Percentiles rank a stretch among this genome's conserved stretches.
Evolutionary conservation across 1,284 basidiomycete genomes (phyloP).

Genomic region (Malassezia dermatis): DNA sequence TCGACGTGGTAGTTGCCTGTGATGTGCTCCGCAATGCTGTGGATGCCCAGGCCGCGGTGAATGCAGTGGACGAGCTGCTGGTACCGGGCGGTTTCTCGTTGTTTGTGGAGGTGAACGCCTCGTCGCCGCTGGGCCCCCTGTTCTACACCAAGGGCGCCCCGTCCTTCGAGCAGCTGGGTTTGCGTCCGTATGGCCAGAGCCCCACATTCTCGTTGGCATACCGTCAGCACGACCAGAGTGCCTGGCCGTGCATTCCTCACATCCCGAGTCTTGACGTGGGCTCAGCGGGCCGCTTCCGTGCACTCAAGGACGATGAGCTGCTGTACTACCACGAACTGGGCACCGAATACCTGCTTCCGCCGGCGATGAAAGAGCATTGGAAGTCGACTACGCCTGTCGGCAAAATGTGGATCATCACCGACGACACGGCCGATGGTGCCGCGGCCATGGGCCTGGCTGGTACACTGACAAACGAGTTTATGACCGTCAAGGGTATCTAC

Average conservation of each 20-base stretch:
- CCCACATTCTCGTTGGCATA: slow-evolving; percentile 8
- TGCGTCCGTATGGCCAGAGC: slow-evolving; percentile 1
- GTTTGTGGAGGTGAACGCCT: slow-evolving; percentile 9
- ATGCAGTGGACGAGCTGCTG: slow-evolving; percentile 8
- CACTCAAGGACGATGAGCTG: slow-evolving; percentile 7
- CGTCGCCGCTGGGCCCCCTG: slow-evolving; percentile 1
- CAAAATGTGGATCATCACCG: slow-evolving; percentile 16
- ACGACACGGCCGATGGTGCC: slow-evolving; percentile 15
- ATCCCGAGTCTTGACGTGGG: not conserved
- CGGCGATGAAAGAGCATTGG: slow-evolving; percentile 5
- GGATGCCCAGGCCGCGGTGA: slow-evolving; percentile 1
- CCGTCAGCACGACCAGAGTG: not conserved
- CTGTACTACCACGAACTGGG: slow-evolving; percentile 15
- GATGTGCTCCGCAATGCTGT: slow-evolving; percentile 4
- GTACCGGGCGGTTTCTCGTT: slow-evolving; percentile 10
- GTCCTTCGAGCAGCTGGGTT: not conserved
- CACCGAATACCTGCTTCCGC: slow-evolving; percentile 8
- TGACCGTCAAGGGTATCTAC: slow-evolving; percentile 7
- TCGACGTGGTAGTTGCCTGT: slow-evolving; percentile 7
- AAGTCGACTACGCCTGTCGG: slow-evolving; percentile 10
- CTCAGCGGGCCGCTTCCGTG: not conserved
- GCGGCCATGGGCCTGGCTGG: slow-evolving; percentile 14
- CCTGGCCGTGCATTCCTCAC: slow-evolving; percentile 11
- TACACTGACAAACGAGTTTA: slow-evolving; percentile 16
- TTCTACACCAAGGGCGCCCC: not conserved